Evolutionary conservation across 306 rosid genomes (phyloP), one percentile per base, ranked within the genome.

Genomic region (Vigna angularis): DNA sequence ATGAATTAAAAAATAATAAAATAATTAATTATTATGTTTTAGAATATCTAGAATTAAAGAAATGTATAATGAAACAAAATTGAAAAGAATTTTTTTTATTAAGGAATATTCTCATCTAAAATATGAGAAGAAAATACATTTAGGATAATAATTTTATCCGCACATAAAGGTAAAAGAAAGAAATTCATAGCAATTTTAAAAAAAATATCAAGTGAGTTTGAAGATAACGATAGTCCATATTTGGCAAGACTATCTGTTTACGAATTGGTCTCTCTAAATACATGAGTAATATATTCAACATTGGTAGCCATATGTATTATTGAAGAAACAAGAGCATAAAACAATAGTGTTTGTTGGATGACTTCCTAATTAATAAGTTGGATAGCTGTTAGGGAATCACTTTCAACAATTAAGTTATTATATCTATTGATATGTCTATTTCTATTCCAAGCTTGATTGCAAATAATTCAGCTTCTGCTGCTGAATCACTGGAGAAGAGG

Each of bases 81-180:
- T 36, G 6, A 6, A 6, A 36, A 6, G 7, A 32, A 5, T 1
- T 36, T 6, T 36, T 36, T 36, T 6, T 30, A 36, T 36, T 36
- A 0, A 36, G 6, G 9, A 36, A 36, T 36, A 32, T 3, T 32
- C 0, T 3, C 32, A 30, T 30, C 0, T 30, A 30, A 30, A 3
- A 30, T 30, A 30, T 30, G 32, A 30, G 4, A 30, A 30, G 32
- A 30, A 34, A 34, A 34, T 34, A 34, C 7, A 34, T 34, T 5
- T 50, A 50, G 0, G 10, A 50, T 3, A 16, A 5, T 50, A 51
- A 2, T 0, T 16, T n/a, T 1, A n/a, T n/a, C 7, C 0, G 1
- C 3, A 2, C 2, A 4, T 9, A 51, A 16, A n/a, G 24, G 1
- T 0, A 0, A 0, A 0, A 51, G 0, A 7, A n/a, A 3, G 1